Evolutionary conservation across 2,329 filamentous ascomycete species (phyloP), one percentile per base, ranked within the genome.

Genomic region (Neocucurbitaria cava): DNA sequence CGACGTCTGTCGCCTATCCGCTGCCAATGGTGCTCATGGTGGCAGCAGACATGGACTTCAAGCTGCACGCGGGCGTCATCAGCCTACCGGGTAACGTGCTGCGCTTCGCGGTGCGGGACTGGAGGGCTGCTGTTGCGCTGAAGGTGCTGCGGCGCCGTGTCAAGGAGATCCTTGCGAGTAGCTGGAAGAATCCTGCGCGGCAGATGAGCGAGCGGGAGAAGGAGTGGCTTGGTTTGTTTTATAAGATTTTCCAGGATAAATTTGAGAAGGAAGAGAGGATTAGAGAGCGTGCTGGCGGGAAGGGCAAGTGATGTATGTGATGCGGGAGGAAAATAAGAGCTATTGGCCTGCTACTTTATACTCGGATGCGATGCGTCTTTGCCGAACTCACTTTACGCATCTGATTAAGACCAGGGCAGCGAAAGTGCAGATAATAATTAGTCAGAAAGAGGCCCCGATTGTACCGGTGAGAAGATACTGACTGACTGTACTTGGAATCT

Each of bases 121-220:
- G 94, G 93, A 96, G 93, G 77, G 89, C 89, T 0, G 88, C 95
- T 83, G 85, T 96, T 31, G 92, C 89, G n/a, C 79, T 99, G 69
- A 97, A 97, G 77, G 86, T 87, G 5, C 79, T 98, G 48, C 85
- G 92, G 18, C 80, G 82, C 1, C 84, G 89, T 23, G 80, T 96
- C 17, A 87, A 89, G 61, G 92, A 96, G 62, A 85, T 96, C 36
- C 80, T 96, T 42, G 86, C 85, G 0, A 82, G 84, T 26, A 83
- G 85, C 20, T 92, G 96, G 78, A 89, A 86, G 75, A 74, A 71
- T 36, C 77, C 79, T 4, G 76, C 75, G 1, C 59, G 75, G 17
- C 70, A 73, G 45, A 20, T 81, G 50, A 70, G 69, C 2, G 73
- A 73, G 39, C 71, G 76, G 36, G 74, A 79, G 58, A 71, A 60